Evolutionary conservation across 768 basidiomycete species (phyloP), one percentile per base, ranked within the genome.

Genomic region (Lactifluus hygrophoroides): DNA sequence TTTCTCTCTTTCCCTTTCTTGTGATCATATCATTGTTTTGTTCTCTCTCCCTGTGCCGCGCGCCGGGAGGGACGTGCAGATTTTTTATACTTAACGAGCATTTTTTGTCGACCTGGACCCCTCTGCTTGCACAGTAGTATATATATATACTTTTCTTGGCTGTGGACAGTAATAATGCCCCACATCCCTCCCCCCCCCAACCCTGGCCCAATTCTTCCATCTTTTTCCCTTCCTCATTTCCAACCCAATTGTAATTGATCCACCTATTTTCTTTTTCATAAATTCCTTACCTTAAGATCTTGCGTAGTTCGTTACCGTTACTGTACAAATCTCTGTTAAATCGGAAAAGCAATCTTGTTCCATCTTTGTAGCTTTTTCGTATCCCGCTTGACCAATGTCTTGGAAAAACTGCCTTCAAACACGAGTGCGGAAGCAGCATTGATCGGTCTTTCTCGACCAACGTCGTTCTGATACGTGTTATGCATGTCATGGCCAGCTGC

Each of bases 231-330:
- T 45, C 27, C 2, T 23, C 16, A 7, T 13, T 45, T 25, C 25
- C 3, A 23, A 17, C 25, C n/a, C 46, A 42, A 58, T 34, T 53
- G 45, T 58, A 58, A 58, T 58, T 16, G 28, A 56, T 32, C 19
- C 46, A 49, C 16, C n/a, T n/a, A n/a, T n/a, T n/a, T n/a, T 4
- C 38, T 8, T 1, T 42, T 47, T 49, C 6, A 43, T 43, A 14
- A 23, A 17, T 28, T 13, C 38, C 27, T n/a, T 58, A 58, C 50
- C 25, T 8, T 58, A 58, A 47, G 27, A 42, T 27, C 51, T 58
- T 35, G 38, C 51, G 57, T 58, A 58, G 57, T 58, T 21, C 54
- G 27, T 28, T 55, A 47, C 25, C 28, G n/a, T 53, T 53, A 53
- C 27, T 47, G 51, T 58, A 58, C 57, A 34, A 34, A 42, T 54